Conservation (phyloP, 192 early-diverging fungal species). For the Entophlyctis luteolus region DNA sequence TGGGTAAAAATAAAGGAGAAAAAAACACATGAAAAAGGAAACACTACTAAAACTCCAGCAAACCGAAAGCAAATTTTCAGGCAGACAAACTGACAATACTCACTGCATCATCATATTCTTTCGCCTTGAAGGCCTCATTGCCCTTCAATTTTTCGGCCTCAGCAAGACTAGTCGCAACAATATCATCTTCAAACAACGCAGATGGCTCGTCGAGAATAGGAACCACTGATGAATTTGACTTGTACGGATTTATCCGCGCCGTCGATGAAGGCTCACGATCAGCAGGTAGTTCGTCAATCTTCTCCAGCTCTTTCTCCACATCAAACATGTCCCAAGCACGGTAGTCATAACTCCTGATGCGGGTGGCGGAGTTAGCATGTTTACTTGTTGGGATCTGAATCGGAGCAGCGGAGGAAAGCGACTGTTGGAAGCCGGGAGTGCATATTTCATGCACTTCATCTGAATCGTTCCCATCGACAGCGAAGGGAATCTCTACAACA, state of each 20-base stretch:
- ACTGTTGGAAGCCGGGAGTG: not conserved
- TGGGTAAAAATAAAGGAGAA: too few relatives aligned
- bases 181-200: not conserved
- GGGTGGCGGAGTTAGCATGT: too few relatives aligned
- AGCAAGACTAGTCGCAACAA: conserved; percentile 9
- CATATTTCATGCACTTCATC: not conserved
- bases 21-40: not conserved
- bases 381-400: not conserved
- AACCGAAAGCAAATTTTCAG: not conserved
- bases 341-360: conserved; percentile 35
- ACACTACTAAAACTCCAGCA: not conserved
- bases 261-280: not conserved
- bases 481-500: not conserved
- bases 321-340: conserved; percentile 33
- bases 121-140: conserved; percentile 25
- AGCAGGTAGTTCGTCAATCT: not conserved
- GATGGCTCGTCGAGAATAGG: not conserved
- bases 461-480: not conserved
- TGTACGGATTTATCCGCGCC: conserved; percentile 10
- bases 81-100: not conserved
- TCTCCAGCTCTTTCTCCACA: conserved; percentile 23
- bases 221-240: not conserved
- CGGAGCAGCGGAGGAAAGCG: not conserved
- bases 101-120: conserved; percentile 30
- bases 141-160: conserved; percentile 30